phyloP scores from a whole-genome alignment of 352 stramenopile species.

The Hyaloperonospora brassicae region DNA sequence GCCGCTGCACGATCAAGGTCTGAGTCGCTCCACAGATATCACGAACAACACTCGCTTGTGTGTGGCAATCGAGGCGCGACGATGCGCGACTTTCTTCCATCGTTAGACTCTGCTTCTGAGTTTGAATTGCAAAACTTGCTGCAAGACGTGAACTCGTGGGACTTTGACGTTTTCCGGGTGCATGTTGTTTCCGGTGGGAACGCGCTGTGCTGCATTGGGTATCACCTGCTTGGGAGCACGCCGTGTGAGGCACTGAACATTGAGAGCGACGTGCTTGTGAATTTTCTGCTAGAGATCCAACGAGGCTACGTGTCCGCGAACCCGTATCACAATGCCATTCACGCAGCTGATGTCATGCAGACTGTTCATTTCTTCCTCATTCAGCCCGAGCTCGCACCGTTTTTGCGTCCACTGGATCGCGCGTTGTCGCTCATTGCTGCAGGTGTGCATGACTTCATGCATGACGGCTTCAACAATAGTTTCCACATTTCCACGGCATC shows the following conservation, averaged over 20 bases:
- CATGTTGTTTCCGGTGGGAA: slow-evolving; percentile 62
- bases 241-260: slow-evolving; percentile 55
- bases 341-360: slow-evolving; percentile 87
- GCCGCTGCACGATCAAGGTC: slow-evolving; percentile 1
- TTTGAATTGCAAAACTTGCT: slow-evolving; percentile 69
- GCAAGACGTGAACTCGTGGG: slow-evolving; percentile 43
- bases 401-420: slow-evolving; percentile 68
- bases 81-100: slow-evolving; percentile 58
- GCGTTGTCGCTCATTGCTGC: slow-evolving; percentile 68
- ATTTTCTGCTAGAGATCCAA: slow-evolving; percentile 80
- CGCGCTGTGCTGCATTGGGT: slow-evolving; percentile 65
- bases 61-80: slow-evolving; percentile 33
- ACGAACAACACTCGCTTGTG: slow-evolving; percentile 14
- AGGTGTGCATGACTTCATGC: slow-evolving; percentile 85
- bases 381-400: slow-evolving; percentile 61
- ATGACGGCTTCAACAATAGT: slow-evolving; percentile 87
- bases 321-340: slow-evolving; percentile 86
- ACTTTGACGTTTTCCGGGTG: slow-evolving; percentile 75
- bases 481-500: slow-evolving; percentile 84
- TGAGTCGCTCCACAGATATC: slow-evolving; percentile 12
- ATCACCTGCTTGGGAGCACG: slow-evolving; percentile 63
- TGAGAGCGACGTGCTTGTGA: slow-evolving; percentile 51
- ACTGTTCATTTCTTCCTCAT: slow-evolving; percentile 82
- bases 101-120: slow-evolving; percentile 47
- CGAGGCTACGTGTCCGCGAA: slow-evolving; percentile 73